Evolutionary conservation across 805 yeast species (phyloP), one percentile per base, ranked within the genome.

Genomic region (Starmerella potacharoeniae): DNA sequence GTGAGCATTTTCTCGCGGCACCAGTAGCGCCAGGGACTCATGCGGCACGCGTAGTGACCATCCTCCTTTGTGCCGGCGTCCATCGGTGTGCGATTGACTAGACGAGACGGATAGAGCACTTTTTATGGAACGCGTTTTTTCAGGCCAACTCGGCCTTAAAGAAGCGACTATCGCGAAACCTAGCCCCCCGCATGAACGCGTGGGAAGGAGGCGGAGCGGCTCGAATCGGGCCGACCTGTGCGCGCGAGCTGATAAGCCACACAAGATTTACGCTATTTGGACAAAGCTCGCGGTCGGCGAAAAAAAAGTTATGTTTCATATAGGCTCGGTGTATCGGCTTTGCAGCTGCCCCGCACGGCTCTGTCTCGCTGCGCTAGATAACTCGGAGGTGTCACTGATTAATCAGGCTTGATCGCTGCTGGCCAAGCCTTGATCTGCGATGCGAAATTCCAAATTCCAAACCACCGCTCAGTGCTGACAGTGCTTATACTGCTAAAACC

Each of bases 21-120:
- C 40, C 56, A 47, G 60, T 62, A 63, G 48, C 72, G 55, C 70
- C 56, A 75, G 49, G 80, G 76, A 3, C 83, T 72, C 70, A 90
- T 74, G 37, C 75, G 71, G 6, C 73, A 61, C 62, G 75, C 73
- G 71, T 90, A 91, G 64, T 81, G 91, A 52, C 79, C 79, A 41
- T 74, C 74, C 2, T 84, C 76, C 62, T 77, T 78, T 59, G 84
- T 81, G 0, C 96, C 96, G 0, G 95, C 90, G 66, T 88, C 96
- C 47, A 55, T 51, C 49, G 14, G 28, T 6, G 7, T 5, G 13
- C 6, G 46, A 28, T 6, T 14, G 34, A 28, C 6, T 10, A 7
- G 34, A 17, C 6, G 29, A 40, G 16, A 17, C 5, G 22, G 11
- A 6, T 9, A 5, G 14, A 16, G 8, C 43, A 6, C 44, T 7